Evolutionary conservation across 202 grass and related monocot species (phyloP), one percentile per base, ranked within the genome.

Genomic region (Digitaria exilis): DNA sequence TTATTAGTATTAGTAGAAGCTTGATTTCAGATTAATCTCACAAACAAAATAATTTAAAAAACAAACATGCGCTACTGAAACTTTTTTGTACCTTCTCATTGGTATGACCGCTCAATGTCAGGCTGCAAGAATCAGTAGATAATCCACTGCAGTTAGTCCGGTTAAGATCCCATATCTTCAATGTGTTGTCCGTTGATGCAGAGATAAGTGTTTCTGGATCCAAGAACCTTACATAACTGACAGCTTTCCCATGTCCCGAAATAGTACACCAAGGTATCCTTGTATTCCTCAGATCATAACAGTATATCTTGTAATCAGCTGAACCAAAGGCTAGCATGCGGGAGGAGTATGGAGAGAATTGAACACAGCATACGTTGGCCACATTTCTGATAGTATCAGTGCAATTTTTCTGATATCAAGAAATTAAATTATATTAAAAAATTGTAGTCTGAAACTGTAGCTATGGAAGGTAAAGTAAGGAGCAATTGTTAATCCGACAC

Each of bases 101-200:
- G 70, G 96, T 92, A 86, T 99, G 96, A 62, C 96, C 96, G 31
- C 69, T 86, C 63, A 96, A 79, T 21, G 91, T 94, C 78, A 92
- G 72, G 64, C 78, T 89, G 75, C 93, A 99, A 30, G 93, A 90
- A 72, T 71, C 82, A 67, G 77, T 69, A 55, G 93, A 99, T 37
- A 94, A 84, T 63, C 91, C 96, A 52, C 65, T 86, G 42, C 83
- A 60, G 78, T 58, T 94, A 71, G 93, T 99, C 79, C 4, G 67
- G 69, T 86, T 94, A 82, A 99, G 93, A 81, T 99, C 93, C 96
- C 96, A 99, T 84, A 96, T 88, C 84, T 99, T 99, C 84, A 99
- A 88, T 70, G 89, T 94, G 71, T 96, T 99, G 82, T 99, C 96
- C 31, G 96, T 99, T 78, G 96, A 99, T 58, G 96, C 93, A 43